Evolutionary conservation across 805 yeast genomes (phyloP), one percentile per base, ranked within the genome.

Genomic region (Ogataea parapolymorpha): DNA sequence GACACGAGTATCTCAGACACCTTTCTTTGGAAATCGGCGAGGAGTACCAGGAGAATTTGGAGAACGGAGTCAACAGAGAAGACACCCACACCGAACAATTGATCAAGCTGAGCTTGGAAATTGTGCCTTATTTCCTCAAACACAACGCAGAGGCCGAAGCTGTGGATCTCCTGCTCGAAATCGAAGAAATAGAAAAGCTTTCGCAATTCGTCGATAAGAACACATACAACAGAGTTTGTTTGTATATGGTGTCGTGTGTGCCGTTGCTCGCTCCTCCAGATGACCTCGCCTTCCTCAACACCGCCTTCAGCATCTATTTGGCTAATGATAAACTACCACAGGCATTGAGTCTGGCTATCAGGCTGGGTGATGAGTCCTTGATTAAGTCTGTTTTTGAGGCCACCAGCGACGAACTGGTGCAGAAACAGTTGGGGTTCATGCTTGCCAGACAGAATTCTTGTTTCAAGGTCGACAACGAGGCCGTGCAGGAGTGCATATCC

Each of bases 61-160:
- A 58, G 32, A 42, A 40, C 26, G 55, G 54, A 5, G 29, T 41
- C 18, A 32, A 32, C 31, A 51, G 44, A 35, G 53, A 49, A 15
- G 55, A 46, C 51, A 60, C 48, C 46, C 44, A 49, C 35, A 38
- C 51, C 11, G 56, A 53, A 11, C 32, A 45, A 23, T 70, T 93
- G 48, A 65, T 84, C 40, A 71, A 75, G 34, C 72, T 93, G 51
- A 76, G 95, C 6, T 66, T 85, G 53, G 77, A 82, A 52, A 81
- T 93, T 53, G 90, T 86, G 28, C 96, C 96, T 27, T 85, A 81
- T 56, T 91, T 93, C 68, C 73, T 93, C 51, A 80, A 86, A 58
- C 97, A 91, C 67, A 91, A 93, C 60, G 98, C 96, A 30, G 99
- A 93, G 66, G 96, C 96, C 15, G 99, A 93, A 60, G 99, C 99